Evolutionary conservation across 306 rosid genomes (phyloP), one percentile per base, ranked within the genome.

Genomic region (Fragaria vesca): DNA sequence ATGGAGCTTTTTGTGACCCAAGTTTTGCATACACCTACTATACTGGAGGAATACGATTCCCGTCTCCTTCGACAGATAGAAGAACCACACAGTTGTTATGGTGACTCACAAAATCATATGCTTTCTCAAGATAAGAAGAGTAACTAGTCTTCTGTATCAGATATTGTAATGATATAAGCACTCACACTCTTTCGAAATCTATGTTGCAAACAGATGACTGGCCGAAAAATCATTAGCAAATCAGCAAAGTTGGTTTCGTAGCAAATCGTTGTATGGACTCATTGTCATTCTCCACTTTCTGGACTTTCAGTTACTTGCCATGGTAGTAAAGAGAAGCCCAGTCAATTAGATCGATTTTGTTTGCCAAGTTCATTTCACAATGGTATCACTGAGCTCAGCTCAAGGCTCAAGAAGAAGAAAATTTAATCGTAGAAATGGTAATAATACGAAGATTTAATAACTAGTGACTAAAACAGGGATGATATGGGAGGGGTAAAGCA

Each of bases 1-100:
- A 62, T 50, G 75, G 66, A 28, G 47, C 57, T 48, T 81, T 74
- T 68, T 69, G 67, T 20, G 24, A 51, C 77, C 76, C 78, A 71
- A 81, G 70, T 77, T 78, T 86, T 76, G 75, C 7, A 47, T 68
- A 74, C 36, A 12, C 52, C 15, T 34, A 48, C 75, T 48, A 69
- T n/a, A 34, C 80, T 10, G 43, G 30, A 71, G 46, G 6, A 26
- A 8, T 26, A 48, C 43, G 12, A 15, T 7, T 8, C 30, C 18
- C 21, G 8, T 4, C 69, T 66, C 42, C 66, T 81, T 75, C 60
- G 26, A 61, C 66, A 60, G 57, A 34, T 61, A 48, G 58, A 57
- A 69, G 45, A 50, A 36, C 26, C 24, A 24, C 32, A 62, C 57
- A 50, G 18, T 79, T 7, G 8, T 26, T 0, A 61, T 24, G 78